phyloP scores from a whole-genome alignment of 306 rosid species.

The Quercus engelmannii region DNA sequence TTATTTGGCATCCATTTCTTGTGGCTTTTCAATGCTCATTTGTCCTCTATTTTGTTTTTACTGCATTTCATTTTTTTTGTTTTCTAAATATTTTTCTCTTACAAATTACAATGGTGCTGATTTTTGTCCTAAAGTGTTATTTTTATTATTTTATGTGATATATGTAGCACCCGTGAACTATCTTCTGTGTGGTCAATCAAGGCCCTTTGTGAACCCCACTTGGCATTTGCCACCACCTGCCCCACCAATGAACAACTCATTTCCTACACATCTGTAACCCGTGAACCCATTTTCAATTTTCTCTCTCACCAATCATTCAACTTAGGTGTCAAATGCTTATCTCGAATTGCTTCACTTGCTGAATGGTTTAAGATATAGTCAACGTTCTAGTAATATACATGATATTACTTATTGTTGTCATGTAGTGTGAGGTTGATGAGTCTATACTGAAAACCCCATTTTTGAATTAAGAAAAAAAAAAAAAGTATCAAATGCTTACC shows the following conservation, averaged over 20 bases:
- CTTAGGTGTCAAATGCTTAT: neutral
- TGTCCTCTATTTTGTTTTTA: neutral
- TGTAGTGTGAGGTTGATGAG: too few species aligned
- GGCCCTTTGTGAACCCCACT: constrained; percentile 9
- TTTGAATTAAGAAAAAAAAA: too few species aligned
- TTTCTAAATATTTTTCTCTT: neutral
- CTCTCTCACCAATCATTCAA: neutral
- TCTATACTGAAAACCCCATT: fast-evolving
- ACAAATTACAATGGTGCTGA: neutral
- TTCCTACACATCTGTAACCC: neutral
- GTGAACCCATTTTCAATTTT: neutral
- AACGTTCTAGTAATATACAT: too few species aligned
- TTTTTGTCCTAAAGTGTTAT: neutral
- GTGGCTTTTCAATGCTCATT: neutral
- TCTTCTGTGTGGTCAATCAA: constrained; percentile 27
- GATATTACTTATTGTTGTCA: too few species aligned
- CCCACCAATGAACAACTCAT: neutral
- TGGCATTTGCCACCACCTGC: neutral
- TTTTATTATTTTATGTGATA: constrained; percentile 1
- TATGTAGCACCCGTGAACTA: constrained; percentile 43
- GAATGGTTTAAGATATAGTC: too few species aligned
- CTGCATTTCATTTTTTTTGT: neutral
- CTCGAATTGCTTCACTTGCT: too few species aligned
- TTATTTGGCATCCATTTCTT: neutral
- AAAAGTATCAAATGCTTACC: neutral